Base-by-base conservation (phyloP, 352 stramenopile species). In the Pythium brachiatum region DNA sequence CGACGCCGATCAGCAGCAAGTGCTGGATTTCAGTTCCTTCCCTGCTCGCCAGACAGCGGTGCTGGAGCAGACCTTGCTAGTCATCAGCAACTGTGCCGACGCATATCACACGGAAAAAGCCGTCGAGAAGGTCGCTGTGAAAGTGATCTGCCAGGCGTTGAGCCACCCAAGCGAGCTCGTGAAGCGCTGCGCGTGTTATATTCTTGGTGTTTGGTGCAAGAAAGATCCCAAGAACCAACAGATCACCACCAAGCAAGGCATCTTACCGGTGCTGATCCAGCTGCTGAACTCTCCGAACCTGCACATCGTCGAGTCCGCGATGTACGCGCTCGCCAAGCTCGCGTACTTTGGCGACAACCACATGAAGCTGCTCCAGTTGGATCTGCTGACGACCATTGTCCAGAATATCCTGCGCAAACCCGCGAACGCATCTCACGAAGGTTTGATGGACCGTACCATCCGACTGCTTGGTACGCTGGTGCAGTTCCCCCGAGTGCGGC, bases 71-170 rank as follows among this genome's bases (percentile, higher is more conserved):
- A 81, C 77, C 0, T 16, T 90, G 8, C 59, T 93, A 7, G 68
- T 91, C 16, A 51, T 93, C 6, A 90, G 76, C 46, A 91, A 93
- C 50, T 93, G 80, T 50, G 75, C 77, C 0, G 66, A 86, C 36
- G 62, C 77, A 23, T 88, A 76, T 26, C 76, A 82, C 21, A 57
- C 38, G 0, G 60, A 73, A 18, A 53, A 73, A 13, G 21, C 73
- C 0, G 79, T 88, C 7, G 78, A 86, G 38, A 65, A 56, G 21
- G 64, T 89, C n/a, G 74, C 73, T 21, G 64, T 90, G 26, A 87
- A 84, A 56, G 68, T 90, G 8, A 23, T 89, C 3, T 80, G 78
- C 20, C 78, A 89, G 34, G 66, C 78, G 13, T 57, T 93, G 12
- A 53, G 62, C 3, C 78, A 91, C 53, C 66, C 78, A 7, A 93